phyloP scores from a whole-genome alignment of 2,329 filamentous ascomycete genomes.

The Cercospora zeina region DNA sequence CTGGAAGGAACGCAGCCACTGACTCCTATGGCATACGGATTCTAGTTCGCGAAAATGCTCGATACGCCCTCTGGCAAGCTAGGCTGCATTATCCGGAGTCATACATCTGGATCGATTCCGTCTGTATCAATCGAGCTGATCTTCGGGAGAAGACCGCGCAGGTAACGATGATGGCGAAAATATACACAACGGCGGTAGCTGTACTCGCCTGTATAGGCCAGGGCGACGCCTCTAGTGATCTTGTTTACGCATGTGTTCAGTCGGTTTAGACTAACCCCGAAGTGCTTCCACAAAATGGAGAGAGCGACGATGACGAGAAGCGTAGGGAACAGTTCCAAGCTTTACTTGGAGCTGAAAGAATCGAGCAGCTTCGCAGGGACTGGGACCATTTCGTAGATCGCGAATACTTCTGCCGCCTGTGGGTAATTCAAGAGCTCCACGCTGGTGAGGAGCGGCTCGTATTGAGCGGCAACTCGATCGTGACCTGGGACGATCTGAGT shows the following conservation, averaged over 20 bases:
- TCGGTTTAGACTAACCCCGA: background rate
- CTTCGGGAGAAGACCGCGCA: background rate
- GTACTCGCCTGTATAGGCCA: background rate
- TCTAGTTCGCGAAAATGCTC: constrained; percentile 14
- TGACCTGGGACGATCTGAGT: background rate
- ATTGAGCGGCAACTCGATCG: background rate
- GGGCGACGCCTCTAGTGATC: background rate
- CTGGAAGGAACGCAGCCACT: no score
- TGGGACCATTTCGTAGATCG: background rate
- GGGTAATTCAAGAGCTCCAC: background rate
- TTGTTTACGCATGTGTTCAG: no score
- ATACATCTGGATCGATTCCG: background rate
- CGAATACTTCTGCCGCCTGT: background rate
- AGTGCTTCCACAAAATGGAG: background rate
- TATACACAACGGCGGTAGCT: background rate
- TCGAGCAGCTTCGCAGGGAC: no score
- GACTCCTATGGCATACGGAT: no score
- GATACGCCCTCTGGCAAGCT: background rate
- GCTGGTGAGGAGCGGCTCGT: background rate
- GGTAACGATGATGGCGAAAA: background rate
- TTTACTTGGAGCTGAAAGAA: no score
- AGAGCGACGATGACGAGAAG: no score
- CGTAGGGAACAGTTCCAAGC: no score
- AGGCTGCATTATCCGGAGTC: background rate
- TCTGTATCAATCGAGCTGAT: background rate